These are phyloP conservation scores for Saccharomyces uvarum DNA, from an alignment of 1,139 yeast genomes.

Conservation along the genomic window DNA sequence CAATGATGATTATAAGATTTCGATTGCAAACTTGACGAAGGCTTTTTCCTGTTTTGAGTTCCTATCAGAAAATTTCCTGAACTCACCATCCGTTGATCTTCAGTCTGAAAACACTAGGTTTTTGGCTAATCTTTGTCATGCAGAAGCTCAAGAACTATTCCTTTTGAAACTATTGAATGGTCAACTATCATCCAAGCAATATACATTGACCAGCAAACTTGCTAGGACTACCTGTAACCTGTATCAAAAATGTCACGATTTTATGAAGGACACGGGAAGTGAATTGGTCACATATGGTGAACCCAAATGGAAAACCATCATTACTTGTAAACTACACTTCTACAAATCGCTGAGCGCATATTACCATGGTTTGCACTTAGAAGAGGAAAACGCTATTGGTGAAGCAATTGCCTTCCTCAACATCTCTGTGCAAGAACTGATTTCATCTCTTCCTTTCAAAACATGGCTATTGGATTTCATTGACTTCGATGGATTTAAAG, in stretches of 20 bases:
- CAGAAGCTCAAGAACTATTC: constrained; percentile 86
- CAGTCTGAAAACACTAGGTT: constrained; percentile 62
- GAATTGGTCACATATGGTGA: constrained; percentile 37
- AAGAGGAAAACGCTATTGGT: constrained; percentile 52
- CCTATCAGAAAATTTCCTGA: constrained; percentile 72
- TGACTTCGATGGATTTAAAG: constrained; percentile 29
- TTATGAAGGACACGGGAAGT: constrained; percentile 36
- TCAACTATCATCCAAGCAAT: constrained; percentile 36
- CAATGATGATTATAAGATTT: constrained; percentile 47
- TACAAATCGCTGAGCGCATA: constrained; percentile 42
- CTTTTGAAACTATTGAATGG: constrained; percentile 50
- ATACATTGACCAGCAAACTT: constrained; percentile 65
- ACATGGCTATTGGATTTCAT: constrained; percentile 25
- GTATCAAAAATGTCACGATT: constrained; percentile 47
- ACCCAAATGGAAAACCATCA: constrained; percentile 36
- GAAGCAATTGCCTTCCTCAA: constrained; percentile 65
- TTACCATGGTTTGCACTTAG: constrained; percentile 35
- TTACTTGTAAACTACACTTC: constrained; percentile 39
- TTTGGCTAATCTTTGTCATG: constrained; percentile 58
- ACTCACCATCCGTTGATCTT: constrained; percentile 81
- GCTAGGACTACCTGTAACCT: constrained; percentile 53
- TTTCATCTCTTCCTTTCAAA: constrained; percentile 20
- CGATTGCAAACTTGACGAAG: constrained; percentile 58
- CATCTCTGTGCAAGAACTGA: constrained; percentile 37
- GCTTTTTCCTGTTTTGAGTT: constrained; percentile 74